Conservation (phyloP, 169 alveolate genomes). For the Blepharisma undulans region DNA sequence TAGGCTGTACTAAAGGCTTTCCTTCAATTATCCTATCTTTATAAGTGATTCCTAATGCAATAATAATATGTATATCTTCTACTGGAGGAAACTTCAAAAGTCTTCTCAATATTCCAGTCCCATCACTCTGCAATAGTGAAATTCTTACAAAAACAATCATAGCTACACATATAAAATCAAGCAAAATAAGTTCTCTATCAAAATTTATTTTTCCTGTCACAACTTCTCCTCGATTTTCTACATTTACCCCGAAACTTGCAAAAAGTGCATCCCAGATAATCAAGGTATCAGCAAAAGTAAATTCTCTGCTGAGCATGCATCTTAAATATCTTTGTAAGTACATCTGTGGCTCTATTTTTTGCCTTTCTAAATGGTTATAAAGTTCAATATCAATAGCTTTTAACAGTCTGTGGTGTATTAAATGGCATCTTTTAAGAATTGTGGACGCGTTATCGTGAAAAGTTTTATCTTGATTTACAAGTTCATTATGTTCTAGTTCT, state of each 20-base stretch:
- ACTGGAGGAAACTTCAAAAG: slow-evolving; percentile 71
- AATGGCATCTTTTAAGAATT: slow-evolving; percentile 32
- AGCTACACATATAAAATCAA: slow-evolving; percentile 11
- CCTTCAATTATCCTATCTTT: not conserved
- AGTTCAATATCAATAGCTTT: slow-evolving; percentile 73
- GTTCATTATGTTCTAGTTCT: not conserved
- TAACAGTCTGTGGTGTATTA: slow-evolving; percentile 42
- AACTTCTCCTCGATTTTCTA: not conserved
- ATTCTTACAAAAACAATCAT: slow-evolving; percentile 25
- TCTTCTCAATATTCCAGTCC: slow-evolving; percentile 54
- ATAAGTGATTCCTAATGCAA: slow-evolving; percentile 45
- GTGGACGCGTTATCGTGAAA: not conserved
- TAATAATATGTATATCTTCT: slow-evolving; percentile 57
- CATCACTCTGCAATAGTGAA: slow-evolving; percentile 54
- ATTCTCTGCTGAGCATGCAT: slow-evolving; percentile 82
- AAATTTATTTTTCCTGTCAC: not conserved
- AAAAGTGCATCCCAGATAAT: slow-evolving; percentile 85
- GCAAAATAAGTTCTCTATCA: not conserved
- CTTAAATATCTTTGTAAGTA: slow-evolving; percentile 83
- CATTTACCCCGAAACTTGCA: slow-evolving; percentile 33
- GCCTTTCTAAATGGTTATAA: slow-evolving; percentile 67
- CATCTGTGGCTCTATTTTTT: slow-evolving; percentile 73
- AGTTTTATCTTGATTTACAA: not conserved
- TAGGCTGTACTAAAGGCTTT: not conserved
- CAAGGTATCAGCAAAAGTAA: slow-evolving; percentile 70